phyloP scores from a whole-genome alignment of 352 stramenopile genomes.

The Pythium utonaiense region DNA sequence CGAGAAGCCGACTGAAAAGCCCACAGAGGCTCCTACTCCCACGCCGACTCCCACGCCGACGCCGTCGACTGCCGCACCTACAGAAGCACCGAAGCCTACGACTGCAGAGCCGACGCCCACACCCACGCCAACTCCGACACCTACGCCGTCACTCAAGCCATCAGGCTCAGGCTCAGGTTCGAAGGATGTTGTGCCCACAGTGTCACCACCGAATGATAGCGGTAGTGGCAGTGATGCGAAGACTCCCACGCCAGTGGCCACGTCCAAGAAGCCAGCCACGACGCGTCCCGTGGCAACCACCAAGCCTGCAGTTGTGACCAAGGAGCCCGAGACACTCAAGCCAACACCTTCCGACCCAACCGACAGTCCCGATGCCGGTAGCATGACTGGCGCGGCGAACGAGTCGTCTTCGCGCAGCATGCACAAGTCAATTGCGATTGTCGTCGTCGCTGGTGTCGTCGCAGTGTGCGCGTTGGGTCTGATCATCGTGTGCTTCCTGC shows the following conservation, averaged over 20 bases:
- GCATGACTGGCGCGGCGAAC: background rate
- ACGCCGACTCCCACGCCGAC: background rate
- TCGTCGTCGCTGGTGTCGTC: conserved; percentile 20
- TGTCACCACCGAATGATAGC: conserved; percentile 3
- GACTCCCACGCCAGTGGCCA: conserved; percentile 9
- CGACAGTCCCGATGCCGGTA: background rate
- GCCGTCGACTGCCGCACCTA: background rate
- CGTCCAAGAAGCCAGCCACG: conserved; percentile 11
- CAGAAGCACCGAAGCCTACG: background rate
- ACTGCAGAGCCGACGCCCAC: conserved; percentile 3
- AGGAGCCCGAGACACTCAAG: background rate
- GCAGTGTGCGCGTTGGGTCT: conserved; percentile 21
- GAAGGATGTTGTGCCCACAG: background rate
- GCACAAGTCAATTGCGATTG: conserved; percentile 22
- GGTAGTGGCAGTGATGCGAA: background rate
- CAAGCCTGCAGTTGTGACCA: background rate
- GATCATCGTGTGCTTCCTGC: conserved; percentile 24
- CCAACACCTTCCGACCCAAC: conserved; percentile 7
- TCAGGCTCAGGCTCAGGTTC: background rate
- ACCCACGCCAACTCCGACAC: background rate
- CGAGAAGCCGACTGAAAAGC: conserved; percentile 6
- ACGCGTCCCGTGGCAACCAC: conserved; percentile 2
- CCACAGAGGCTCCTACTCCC: conserved; percentile 5
- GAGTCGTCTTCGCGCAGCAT: background rate
- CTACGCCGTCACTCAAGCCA: conserved; percentile 3